Conservation (phyloP, 169 alveolate genomes). For the Plasmodium falciparum region DNA sequence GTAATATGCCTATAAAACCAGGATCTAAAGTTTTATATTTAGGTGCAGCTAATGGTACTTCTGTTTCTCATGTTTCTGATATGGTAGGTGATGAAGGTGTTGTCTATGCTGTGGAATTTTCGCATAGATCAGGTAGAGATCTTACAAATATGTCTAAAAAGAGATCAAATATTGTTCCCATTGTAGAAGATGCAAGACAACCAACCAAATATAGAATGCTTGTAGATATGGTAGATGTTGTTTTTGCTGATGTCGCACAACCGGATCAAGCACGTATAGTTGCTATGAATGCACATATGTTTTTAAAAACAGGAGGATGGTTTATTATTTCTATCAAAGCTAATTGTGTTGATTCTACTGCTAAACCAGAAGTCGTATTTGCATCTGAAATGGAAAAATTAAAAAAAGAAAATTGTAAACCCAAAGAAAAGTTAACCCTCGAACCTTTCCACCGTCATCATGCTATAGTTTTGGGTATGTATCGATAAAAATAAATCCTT, state of each 20-base stretch:
- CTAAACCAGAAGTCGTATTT: slow-evolving; percentile 98
- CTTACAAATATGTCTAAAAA: slow-evolving; percentile 98
- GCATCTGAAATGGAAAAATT: slow-evolving; percentile 93
- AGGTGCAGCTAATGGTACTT: slow-evolving; percentile 99
- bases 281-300: slow-evolving; percentile 95
- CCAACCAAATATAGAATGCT: slow-evolving; percentile 98
- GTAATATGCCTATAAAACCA: slow-evolving; percentile 96
- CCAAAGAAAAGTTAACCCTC: slow-evolving; percentile 96
- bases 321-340: slow-evolving; percentile 98
- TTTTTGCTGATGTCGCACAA: slow-evolving; percentile 99
- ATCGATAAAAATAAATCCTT: slow-evolving; percentile 84
- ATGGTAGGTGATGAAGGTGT: slow-evolving; percentile 98
- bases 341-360: slow-evolving; percentile 98
- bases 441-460: slow-evolving; percentile 99
- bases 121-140: slow-evolving; percentile 98
- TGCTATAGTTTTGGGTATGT: slow-evolving; percentile 98
- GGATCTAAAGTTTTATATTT: slow-evolving; percentile 97
- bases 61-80: slow-evolving; percentile 99
- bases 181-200: slow-evolving; percentile 99
- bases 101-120: slow-evolving; percentile 99
- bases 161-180: slow-evolving; percentile 98
- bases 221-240: slow-evolving; percentile 98
- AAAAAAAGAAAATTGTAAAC: slow-evolving; percentile 95
- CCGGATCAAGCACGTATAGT: slow-evolving; percentile 99
- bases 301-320: slow-evolving; percentile 98